Evolutionary conservation across 352 stramenopile species (phyloP), one percentile per base, ranked within the genome.

Genomic region (Globisporangium polare): DNA sequence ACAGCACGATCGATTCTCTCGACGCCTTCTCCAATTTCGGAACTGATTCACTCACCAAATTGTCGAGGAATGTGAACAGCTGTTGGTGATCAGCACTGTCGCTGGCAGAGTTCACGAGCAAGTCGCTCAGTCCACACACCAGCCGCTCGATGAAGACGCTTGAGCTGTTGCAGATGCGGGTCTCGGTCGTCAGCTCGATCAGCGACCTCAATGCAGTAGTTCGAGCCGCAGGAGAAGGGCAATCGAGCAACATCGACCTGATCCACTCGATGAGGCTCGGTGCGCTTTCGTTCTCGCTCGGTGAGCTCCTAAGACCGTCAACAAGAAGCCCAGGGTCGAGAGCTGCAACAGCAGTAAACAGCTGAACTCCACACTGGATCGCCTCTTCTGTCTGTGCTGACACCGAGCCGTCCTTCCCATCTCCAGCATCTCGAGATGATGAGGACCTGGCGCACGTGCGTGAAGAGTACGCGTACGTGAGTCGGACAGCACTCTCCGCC

Each of bases 81-180:
- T 66, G 52, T 24, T 42, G 39, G 22, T 13, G 31, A 13, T 49
- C 39, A 15, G 3, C 5, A 18, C 24, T 17, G 58, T 27, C 43
- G 12, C 43, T 15, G 46, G 9, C 12, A 41, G 42, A 51, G 1
- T 54, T 49, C 12, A 60, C 47, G 0, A 72, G 53, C 12, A 74
- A 39, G 37, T 63, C 62, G 49, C 67, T 75, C 9, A 69, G 43
- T 1, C 57, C 68, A 2, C 65, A 58, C 24, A 74, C 66, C 10
- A 80, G 58, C 6, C 46, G 51, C 17, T 74, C 67, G 55, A 74
- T 65, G 17, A 75, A 50, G 18, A 24, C 39, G 39, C 53, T 58
- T 37, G 26, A 27, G 9, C 39, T 58, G 12, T 31, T 52, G 20
- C 53, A 50, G 20, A 58, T 22, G 18, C 15, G 1, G 5, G 24